These are phyloP conservation scores for Aspergillus alliaceus DNA, from an alignment of 2,329 filamentous ascomycete species.

Conservation along the genomic window DNA sequence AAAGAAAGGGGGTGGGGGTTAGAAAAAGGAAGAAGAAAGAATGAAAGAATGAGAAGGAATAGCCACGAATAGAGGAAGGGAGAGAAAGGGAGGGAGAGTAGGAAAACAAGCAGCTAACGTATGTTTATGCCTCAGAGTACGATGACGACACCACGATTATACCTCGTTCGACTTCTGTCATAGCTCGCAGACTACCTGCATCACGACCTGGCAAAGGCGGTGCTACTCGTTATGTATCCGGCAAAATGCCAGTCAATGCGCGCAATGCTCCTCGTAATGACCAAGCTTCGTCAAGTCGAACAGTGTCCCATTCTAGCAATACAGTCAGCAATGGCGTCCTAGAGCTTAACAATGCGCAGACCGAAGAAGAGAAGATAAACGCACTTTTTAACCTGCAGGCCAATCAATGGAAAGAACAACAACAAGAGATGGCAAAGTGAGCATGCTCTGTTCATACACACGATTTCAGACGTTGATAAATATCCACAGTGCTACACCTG, in stretches of 20 bases:
- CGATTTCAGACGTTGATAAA: constrained; percentile 28
- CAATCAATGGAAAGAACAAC: constrained; percentile 88
- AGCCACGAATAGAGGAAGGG: neutral
- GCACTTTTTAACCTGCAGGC: constrained; percentile 89
- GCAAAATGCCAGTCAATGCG: constrained; percentile 87
- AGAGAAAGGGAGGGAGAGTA: neutral
- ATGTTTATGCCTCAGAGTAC: constrained; percentile 65
- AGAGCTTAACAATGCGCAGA: constrained; percentile 75
- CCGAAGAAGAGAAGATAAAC: constrained; percentile 89
- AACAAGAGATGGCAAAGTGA: constrained; percentile 87
- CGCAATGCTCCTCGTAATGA: constrained; percentile 75
- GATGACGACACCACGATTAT: constrained; percentile 98
- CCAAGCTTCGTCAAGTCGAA: constrained; percentile 43
- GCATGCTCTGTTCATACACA: constrained; percentile 17
- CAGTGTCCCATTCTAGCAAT: constrained; percentile 32
- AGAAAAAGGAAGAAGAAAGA: neutral
- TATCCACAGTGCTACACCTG: constrained; percentile 44
- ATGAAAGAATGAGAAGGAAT: neutral
- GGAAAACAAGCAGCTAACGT: constrained; percentile 21
- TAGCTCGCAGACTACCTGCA: constrained; percentile 83
- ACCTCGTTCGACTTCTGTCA: constrained; percentile 87
- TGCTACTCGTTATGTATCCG: constrained; percentile 91
- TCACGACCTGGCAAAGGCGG: constrained; percentile 81
- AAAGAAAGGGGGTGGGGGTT: neutral
- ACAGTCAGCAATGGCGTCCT: constrained; percentile 56